These are phyloP conservation scores for Macadamia integrifolia DNA, from an alignment of 164 flowering plant genomes.

Conservation along the genomic window DNA sequence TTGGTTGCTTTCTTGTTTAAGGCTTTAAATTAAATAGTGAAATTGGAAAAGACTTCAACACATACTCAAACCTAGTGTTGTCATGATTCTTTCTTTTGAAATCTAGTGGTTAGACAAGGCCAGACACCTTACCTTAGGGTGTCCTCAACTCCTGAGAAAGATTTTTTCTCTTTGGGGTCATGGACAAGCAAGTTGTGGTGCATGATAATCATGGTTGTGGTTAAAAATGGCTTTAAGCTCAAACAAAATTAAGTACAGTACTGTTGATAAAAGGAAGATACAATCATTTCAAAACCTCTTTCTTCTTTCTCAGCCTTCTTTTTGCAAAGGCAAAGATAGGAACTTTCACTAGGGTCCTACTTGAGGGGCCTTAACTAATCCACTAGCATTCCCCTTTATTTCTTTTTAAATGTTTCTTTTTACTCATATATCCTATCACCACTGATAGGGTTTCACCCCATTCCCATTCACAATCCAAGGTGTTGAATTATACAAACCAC, in stretches of 20 bases:
- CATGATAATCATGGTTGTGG: background rate
- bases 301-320: constrained; percentile 2
- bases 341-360: constrained; percentile 17
- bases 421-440: background rate
- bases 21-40: no score
- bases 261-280: constrained; percentile 1
- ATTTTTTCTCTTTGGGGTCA: no score
- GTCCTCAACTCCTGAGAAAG: no score
- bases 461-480: no score
- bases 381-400: constrained; percentile 1
- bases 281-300: constrained; percentile 13
- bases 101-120: no score
- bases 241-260: background rate
- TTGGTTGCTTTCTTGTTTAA: background rate
- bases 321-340: constrained; percentile 8
- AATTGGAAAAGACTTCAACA: no score
- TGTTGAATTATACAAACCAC: no score
- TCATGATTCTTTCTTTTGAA: no score
- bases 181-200: background rate
- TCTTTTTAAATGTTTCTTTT: no score
- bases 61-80: no score
- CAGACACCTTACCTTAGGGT: no score
- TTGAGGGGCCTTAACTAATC: constrained; percentile 9
- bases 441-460: no score
- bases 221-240: background rate